Evolutionary conservation across 1,139 yeast species (phyloP), one percentile per base, ranked within the genome.

Genomic region (Suhomyces guaymorum): DNA sequence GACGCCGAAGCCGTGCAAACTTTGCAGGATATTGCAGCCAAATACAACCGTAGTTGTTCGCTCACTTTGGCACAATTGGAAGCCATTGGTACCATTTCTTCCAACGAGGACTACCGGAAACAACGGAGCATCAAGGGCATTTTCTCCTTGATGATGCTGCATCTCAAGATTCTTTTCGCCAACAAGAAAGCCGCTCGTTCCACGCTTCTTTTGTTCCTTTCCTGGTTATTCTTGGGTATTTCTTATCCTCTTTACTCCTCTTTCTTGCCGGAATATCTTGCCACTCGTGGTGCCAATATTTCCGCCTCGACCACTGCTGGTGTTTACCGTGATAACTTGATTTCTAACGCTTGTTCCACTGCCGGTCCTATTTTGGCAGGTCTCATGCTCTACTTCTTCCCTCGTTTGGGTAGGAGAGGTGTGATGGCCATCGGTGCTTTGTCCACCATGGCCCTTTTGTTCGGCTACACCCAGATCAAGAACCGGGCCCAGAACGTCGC

Each of bases 321-420:
- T 15, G 62, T 65, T n/a, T 79, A 78, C 55, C 59, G 81, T 48
- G 75, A 79, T 52, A 70, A 74, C 28, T 58, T 74, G 32, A 64
- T 80, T 33, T 70, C 73, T 30, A 74, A 73, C 45, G 63, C 70
- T 20, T 64, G 68, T 17, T 70, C 79, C 24, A 74, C 75, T 24
- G 70, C 73, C 35, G 86, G 85, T 7, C 84, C 85, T 6, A 44
- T 76, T 11, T 55, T 78, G 28, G 84, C 77, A 5, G 80, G 75
- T 30, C 58, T 43, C 4, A 40, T 54, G 4, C 39, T 73, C 29
- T 59, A 72, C 37, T 57, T 61, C 31, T 51, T 74, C 40, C 80
- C 78, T 3, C 49, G 48, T 14, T 44, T 75, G 22, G 84, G 84
- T 7, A 63, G 83, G 46, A 63, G 78, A 44, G 82, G 82, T 5